Evolutionary conservation across 768 basidiomycete genomes (phyloP).

Genomic region (Tephrocybe sp.): DNA sequence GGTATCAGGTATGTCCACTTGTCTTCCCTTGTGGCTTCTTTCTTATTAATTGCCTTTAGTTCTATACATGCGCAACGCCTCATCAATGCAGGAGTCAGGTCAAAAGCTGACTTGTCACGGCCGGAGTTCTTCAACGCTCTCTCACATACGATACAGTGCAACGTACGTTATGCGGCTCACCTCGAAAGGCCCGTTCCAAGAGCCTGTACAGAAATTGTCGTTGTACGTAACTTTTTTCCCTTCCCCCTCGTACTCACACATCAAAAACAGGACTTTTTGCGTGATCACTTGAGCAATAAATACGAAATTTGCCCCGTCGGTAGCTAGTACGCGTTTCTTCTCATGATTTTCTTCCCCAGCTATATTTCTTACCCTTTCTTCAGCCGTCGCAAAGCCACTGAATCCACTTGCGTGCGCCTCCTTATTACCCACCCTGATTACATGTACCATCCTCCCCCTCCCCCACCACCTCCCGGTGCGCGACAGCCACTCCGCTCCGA

Average conservation of each 20-base stretch:
- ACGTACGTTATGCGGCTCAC: conserved; percentile 39
- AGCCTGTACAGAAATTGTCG: conserved; percentile 41
- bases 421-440: conserved; percentile 45
- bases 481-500: not conserved
- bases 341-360: not conserved
- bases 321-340: conserved; percentile 46
- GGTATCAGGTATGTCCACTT: conserved; percentile 1
- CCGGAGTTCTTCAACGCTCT: conserved; percentile 39
- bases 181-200: conserved; percentile 32
- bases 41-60: conserved; percentile 18
- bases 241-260: conserved; percentile 2
- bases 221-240: conserved; percentile 26
- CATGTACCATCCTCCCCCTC: conserved; percentile 39
- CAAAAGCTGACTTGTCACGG: conserved; percentile 38
- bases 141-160: conserved; percentile 33
- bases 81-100: conserved; percentile 47
- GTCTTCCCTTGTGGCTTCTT: not conserved
- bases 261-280: conserved; percentile 45
- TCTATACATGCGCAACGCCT: conserved; percentile 40
- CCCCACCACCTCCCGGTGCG: conserved; percentile 17
- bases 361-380: not conserved
- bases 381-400: conserved; percentile 46
- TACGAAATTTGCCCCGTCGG: conserved; percentile 53
- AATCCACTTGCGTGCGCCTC: conserved; percentile 37
- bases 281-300: conserved; percentile 40